Evolutionary conservation across 306 rosid species (phyloP).

Genomic region (Macrotyloma uniflorum): DNA sequence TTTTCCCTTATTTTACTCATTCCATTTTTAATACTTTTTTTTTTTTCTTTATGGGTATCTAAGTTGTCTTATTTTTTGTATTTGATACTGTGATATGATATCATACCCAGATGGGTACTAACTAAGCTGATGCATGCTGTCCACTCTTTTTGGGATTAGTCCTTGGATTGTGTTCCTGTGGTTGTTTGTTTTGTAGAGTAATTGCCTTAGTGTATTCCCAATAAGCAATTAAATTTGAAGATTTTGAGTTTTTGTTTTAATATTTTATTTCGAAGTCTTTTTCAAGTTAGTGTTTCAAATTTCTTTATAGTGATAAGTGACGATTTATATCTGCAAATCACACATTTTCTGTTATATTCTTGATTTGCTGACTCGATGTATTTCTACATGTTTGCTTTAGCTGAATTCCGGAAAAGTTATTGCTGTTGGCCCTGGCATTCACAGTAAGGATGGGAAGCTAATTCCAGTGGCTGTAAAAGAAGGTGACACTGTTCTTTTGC

Average conservation of each 20-base stretch:
- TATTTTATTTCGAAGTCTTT: not conserved
- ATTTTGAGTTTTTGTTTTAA: not conserved
- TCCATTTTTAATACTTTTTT: not conserved
- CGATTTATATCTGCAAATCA: not conserved
- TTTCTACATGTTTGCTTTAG: constrained; percentile 31
- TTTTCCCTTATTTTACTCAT: not conserved
- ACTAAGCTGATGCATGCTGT: not conserved
- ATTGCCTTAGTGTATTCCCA: not conserved
- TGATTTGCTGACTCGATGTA: not conserved
- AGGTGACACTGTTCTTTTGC: constrained; percentile 80
- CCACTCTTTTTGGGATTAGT: not conserved
- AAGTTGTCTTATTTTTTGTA: not conserved
- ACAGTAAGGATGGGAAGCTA: constrained; percentile 58
- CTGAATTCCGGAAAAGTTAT: constrained; percentile 76
- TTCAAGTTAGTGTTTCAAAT: not conserved
- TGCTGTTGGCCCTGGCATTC: constrained; percentile 70
- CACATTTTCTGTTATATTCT: constrained; percentile 6
- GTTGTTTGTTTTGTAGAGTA: not conserved
- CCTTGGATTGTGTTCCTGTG: not conserved
- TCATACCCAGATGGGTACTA: not conserved
- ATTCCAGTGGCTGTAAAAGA: constrained; percentile 65
- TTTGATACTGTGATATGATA: not conserved
- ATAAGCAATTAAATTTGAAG: not conserved
- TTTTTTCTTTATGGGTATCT: not conserved
- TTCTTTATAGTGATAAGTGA: not conserved